phyloP scores from a whole-genome alignment of 1,284 basidiomycete genomes.

The Exobasidium rhododendri region DNA sequence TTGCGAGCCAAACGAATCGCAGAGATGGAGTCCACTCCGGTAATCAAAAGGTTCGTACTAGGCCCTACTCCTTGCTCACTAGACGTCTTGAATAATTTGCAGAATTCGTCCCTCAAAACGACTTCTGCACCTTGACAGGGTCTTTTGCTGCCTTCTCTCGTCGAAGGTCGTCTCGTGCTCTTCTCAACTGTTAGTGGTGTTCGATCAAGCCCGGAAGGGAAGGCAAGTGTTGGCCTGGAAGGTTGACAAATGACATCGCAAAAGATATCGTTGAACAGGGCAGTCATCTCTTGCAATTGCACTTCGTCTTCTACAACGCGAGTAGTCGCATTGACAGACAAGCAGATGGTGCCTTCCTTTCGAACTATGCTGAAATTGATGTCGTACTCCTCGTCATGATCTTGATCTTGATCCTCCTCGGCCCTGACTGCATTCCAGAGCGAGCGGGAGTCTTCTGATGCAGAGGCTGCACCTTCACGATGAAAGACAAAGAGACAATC shows the following conservation, averaged over 20 bases:
- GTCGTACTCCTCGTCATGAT: conserved; percentile 12
- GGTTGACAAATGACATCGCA: neutral
- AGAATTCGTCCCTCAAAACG: too few species aligned
- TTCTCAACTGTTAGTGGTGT: neutral
- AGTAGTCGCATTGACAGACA: conserved; percentile 7
- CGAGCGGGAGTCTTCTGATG: neutral
- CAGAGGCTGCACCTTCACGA: neutral
- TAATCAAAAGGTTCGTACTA: conserved; percentile 53
- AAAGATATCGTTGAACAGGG: too few species aligned
- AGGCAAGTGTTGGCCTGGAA: neutral
- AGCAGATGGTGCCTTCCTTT: neutral
- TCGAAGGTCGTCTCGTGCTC: neutral
- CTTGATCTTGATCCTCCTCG: conserved; percentile 4
- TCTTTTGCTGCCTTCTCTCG: too few species aligned
- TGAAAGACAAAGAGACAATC: conserved; percentile 16
- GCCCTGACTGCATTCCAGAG: neutral
- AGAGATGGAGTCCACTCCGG: conserved; percentile 57
- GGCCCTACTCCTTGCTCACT: neutral
- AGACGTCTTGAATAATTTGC: conserved; percentile 10
- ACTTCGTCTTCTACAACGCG: neutral
- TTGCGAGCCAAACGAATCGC: conserved; percentile 47
- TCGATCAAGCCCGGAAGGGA: neutral
- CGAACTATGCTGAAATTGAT: conserved; percentile 14
- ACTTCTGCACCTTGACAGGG: too few species aligned
- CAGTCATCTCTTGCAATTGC: neutral